Conservation (phyloP, 2,329 filamentous ascomycete species). For the Paracamarosporium sp. region DNA sequence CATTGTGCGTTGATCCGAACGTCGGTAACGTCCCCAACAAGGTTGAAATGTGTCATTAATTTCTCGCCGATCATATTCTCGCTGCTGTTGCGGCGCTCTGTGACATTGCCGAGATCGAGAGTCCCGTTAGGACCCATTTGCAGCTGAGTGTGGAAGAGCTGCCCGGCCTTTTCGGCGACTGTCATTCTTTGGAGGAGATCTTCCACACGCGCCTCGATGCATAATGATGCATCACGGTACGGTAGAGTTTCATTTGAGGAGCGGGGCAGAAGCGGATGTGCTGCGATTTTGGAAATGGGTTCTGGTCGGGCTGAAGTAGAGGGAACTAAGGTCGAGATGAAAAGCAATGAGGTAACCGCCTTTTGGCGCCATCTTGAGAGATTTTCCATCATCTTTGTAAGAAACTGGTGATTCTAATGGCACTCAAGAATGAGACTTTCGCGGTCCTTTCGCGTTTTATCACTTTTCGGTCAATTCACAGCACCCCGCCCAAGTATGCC, state of each 20-base stretch:
- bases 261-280: neutral
- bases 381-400: neutral
- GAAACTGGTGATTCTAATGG: neutral
- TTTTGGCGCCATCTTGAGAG: neutral
- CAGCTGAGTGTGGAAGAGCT: slow-evolving; percentile 54
- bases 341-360: neutral
- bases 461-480: neutral
- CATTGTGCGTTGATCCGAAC: slow-evolving; percentile 47
- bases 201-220: slow-evolving; percentile 56
- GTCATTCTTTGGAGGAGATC: slow-evolving; percentile 56
- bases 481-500: neutral
- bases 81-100: slow-evolving; percentile 30
- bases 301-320: neutral
- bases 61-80: slow-evolving; percentile 44
- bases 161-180: slow-evolving; percentile 57
- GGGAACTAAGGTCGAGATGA: neutral
- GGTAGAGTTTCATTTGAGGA: slow-evolving; percentile 23
- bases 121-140: slow-evolving; percentile 42
- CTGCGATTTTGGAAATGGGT: neutral
- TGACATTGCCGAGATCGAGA: slow-evolving; percentile 24
- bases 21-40: slow-evolving; percentile 53
- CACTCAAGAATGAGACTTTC: no score
- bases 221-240: slow-evolving; percentile 47
- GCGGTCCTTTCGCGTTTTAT: neutral
- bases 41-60: slow-evolving; percentile 56